Conservation (phyloP, 352 stramenopile species). For the Thraustochytrium striatum region DNA sequence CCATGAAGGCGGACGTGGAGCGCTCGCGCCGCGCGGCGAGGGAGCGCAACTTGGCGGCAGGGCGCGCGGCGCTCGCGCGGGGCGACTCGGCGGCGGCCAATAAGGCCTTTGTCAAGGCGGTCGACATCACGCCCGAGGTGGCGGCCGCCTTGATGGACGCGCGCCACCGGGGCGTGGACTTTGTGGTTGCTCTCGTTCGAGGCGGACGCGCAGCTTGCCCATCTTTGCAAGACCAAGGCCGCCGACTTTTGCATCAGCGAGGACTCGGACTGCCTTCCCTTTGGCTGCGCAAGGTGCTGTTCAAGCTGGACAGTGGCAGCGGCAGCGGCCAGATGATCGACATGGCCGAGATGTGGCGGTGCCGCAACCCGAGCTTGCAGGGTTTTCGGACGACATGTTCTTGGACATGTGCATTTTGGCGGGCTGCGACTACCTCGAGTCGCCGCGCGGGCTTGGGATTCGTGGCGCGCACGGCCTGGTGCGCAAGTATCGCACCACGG, state of each 20-base stretch:
- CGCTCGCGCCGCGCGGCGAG: not conserved
- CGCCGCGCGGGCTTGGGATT: constrained; percentile 68
- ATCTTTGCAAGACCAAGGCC: constrained; percentile 70
- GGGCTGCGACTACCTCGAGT: constrained; percentile 80
- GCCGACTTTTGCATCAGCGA: constrained; percentile 92
- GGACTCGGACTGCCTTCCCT: constrained; percentile 90
- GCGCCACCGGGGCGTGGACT: constrained; percentile 64
- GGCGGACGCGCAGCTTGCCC: constrained; percentile 94
- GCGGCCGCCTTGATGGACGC: constrained; percentile 55
- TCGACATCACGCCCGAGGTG: constrained; percentile 62
- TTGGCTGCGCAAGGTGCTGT: constrained; percentile 84
- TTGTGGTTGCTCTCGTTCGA: constrained; percentile 95
- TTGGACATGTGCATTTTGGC: constrained; percentile 70
- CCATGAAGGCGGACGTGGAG: constrained; percentile 70
- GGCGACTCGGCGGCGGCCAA: constrained; percentile 53
- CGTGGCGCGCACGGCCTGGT: constrained; percentile 64
- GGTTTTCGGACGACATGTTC: constrained; percentile 39
- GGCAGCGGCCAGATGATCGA: constrained; percentile 80
- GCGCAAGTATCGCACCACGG: constrained; percentile 17
- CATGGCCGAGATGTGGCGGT: constrained; percentile 41
- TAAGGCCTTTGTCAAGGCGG: constrained; percentile 55
- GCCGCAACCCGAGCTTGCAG: constrained; percentile 3
- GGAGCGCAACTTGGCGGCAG: constrained; percentile 22
- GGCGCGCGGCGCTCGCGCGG: constrained; percentile 51
- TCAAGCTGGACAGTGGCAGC: constrained; percentile 84